phyloP scores from a whole-genome alignment of 2,329 filamentous ascomycete genomes.

The Teratosphaeria nubilosa region DNA sequence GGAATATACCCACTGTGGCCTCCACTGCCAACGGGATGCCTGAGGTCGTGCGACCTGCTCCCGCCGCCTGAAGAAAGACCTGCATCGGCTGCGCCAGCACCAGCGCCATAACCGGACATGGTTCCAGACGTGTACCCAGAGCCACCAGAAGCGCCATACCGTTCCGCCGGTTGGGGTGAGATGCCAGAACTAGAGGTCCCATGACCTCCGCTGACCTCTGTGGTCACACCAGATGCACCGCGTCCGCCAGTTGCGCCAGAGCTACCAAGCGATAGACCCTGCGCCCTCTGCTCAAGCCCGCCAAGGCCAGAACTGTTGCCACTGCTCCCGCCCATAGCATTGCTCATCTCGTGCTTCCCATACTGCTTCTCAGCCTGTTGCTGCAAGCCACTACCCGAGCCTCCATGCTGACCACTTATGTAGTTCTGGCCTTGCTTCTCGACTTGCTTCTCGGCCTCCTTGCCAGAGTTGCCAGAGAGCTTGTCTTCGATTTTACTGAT shows the following conservation, averaged over 20 bases:
- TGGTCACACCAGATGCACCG: background rate
- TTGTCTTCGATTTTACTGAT: slow-evolving; percentile 7
- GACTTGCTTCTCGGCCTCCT: background rate
- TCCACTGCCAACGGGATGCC: background rate
- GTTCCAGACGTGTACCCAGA: background rate
- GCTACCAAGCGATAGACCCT: background rate
- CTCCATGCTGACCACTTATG: background rate
- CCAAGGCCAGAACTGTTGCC: background rate
- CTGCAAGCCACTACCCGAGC: background rate
- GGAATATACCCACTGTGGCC: background rate
- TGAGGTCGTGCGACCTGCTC: background rate
- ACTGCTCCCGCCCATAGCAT: background rate
- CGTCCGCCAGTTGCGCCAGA: background rate
- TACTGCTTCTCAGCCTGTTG: background rate
- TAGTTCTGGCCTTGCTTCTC: background rate
- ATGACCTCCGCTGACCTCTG: background rate
- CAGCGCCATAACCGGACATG: background rate
- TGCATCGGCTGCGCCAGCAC: background rate
- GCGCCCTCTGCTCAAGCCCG: background rate
- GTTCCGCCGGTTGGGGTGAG: background rate
- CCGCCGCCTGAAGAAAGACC: background rate
- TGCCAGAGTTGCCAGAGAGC: background rate
- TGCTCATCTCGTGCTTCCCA: background rate
- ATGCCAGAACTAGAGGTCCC: background rate
- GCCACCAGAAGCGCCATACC: background rate